Conservation (phyloP, 176 grass and related monocot species). For the Oropetium thomaeum region DNA sequence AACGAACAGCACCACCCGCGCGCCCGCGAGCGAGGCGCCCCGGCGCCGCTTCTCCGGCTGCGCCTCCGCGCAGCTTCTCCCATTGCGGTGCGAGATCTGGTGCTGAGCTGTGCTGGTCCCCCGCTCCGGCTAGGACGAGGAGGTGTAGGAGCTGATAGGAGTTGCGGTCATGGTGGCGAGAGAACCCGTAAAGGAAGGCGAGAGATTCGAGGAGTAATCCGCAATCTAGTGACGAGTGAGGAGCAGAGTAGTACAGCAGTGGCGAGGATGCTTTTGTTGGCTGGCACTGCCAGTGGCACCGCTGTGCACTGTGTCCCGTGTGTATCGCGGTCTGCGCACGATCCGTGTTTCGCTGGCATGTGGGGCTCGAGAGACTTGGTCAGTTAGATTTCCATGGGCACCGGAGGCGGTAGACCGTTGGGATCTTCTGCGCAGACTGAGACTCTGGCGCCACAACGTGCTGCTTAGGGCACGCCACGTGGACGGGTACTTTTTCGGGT, state of each 20-base stretch:
- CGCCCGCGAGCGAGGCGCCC: background rate
- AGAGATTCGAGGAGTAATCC: background rate
- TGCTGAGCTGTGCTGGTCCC: background rate
- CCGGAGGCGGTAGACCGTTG: background rate
- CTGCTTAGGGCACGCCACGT: too few species aligned
- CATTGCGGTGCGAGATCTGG: slow-evolving; percentile 25
- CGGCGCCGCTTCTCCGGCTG: slow-evolving; percentile 7
- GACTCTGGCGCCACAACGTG: too few species aligned
- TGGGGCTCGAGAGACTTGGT: background rate
- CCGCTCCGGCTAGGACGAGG: background rate
- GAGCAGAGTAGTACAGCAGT: background rate
- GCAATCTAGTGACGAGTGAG: background rate
- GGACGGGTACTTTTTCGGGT: too few species aligned
- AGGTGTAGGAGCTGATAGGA: background rate
- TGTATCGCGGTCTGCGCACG: too few species aligned
- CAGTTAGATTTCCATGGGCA: background rate
- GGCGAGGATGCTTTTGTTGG: background rate
- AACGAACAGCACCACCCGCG: slow-evolving; percentile 70
- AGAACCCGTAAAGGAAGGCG: background rate
- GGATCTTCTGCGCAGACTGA: background rate
- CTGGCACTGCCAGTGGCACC: background rate
- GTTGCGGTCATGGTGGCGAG: background rate
- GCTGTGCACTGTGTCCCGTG: background rate
- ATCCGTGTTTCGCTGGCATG: background rate
- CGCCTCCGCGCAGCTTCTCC: background rate